phyloP scores from a whole-genome alignment of 2,329 filamentous ascomycete species.

The Epichloe sibirici region DNA sequence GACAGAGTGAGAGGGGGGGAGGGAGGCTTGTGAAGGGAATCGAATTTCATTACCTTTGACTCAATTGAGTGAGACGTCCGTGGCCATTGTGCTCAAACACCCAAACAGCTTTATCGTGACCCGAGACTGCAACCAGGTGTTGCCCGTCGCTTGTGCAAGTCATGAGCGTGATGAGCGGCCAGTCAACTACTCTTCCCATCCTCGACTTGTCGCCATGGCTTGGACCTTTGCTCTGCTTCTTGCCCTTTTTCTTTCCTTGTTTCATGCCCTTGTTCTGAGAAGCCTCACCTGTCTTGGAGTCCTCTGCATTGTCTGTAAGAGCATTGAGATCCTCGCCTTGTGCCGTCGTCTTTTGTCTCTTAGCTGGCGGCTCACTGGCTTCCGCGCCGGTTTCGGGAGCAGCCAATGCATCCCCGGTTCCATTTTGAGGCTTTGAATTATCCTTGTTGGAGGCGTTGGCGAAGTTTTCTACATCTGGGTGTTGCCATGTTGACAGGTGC shows the following conservation, averaged over 20 bases:
- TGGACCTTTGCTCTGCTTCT: slow-evolving; percentile 17
- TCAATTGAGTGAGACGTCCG: slow-evolving; percentile 53
- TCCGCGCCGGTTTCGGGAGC: slow-evolving; percentile 10
- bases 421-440: slow-evolving; percentile 8
- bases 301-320: not conserved
- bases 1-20: not conserved
- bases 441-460: slow-evolving; percentile 13
- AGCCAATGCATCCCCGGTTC: slow-evolving; percentile 6
- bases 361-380: slow-evolving; percentile 21
- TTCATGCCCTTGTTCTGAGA: slow-evolving; percentile 10
- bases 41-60: slow-evolving; percentile 46
- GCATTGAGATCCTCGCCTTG: slow-evolving; percentile 13
- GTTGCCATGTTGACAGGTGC: slow-evolving; percentile 50
- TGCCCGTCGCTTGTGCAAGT: slow-evolving; percentile 49
- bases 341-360: slow-evolving; percentile 21
- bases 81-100: slow-evolving; percentile 59
- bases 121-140: slow-evolving; percentile 66
- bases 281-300: slow-evolving; percentile 7
- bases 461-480: slow-evolving; percentile 28
- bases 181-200: slow-evolving; percentile 28
- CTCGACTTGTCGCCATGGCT: slow-evolving; percentile 8
- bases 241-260: slow-evolving; percentile 15
- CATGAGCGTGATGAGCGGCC: slow-evolving; percentile 58
- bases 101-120: slow-evolving; percentile 83
- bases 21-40: not conserved